Conservation (phyloP, 2,329 filamentous ascomycete species). For the Pyrenochaeta sp. region DNA sequence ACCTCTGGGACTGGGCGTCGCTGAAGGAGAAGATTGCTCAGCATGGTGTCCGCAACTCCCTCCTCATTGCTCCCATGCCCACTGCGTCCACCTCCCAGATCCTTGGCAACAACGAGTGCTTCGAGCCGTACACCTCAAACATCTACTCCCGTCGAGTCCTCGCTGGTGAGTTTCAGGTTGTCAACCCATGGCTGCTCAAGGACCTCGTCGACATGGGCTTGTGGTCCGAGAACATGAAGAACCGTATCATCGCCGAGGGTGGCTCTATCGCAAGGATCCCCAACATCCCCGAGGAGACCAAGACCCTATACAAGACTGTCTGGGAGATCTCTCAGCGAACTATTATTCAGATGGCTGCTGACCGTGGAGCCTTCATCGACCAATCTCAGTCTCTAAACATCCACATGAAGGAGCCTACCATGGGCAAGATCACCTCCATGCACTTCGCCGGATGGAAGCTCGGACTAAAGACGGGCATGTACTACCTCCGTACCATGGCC, state of each 20-base stretch:
- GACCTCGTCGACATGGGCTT: constrained; percentile 97
- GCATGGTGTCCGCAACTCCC: constrained; percentile 92
- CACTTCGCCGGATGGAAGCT: constrained; percentile 99
- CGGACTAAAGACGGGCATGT: constrained; percentile 99
- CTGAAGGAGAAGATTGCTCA: constrained; percentile 92
- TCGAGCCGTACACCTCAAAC: constrained; percentile 99
- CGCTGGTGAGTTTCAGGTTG: constrained; percentile 98
- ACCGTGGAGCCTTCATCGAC: constrained; percentile 98
- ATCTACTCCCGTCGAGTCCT: constrained; percentile 99
- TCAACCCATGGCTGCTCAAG: constrained; percentile 98
- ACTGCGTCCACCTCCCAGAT: constrained; percentile 98
- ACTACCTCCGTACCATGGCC: constrained; percentile 98
- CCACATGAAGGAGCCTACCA: constrained; percentile 98
- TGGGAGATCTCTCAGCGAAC: constrained; percentile 98
- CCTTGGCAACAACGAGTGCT: constrained; percentile 98
- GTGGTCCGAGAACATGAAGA: constrained; percentile 99
- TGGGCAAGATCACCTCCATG: constrained; percentile 99
- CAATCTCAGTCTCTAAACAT: constrained; percentile 99
- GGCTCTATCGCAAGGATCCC: constrained; percentile 97
- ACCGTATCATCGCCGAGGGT: constrained; percentile 97
- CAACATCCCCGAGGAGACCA: constrained; percentile 95
- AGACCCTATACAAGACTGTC: constrained; percentile 98
- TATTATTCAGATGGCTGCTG: constrained; percentile 96
- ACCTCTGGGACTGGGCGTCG: constrained; percentile 94
- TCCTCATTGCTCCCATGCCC: constrained; percentile 96